Percentiles rank a stretch among this genome's conserved stretches.
These are phyloP conservation scores for Paxillus rubicundulus DNA, from an alignment of 768 basidiomycete genomes.

Conservation along the genomic window DNA sequence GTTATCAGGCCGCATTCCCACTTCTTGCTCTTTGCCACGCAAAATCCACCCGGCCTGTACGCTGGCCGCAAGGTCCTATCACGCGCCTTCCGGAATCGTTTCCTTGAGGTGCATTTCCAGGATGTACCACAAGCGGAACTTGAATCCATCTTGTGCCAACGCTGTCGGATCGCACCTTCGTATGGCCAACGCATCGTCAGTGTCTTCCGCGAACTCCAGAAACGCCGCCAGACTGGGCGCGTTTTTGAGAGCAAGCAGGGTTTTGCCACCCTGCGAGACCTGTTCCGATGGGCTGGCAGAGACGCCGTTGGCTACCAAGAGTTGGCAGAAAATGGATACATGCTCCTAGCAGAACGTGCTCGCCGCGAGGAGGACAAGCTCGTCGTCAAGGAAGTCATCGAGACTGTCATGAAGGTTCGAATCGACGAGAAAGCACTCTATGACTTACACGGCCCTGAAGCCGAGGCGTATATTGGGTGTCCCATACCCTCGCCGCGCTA, in stretches of 20 bases:
- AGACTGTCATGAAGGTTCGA: constrained; percentile 81
- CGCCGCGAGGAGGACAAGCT: constrained; percentile 81
- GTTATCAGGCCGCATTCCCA: constrained; percentile 89
- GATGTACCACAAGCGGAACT: constrained; percentile 94
- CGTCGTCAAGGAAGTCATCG: constrained; percentile 91
- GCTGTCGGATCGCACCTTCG: constrained; percentile 91
- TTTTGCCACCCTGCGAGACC: constrained; percentile 93
- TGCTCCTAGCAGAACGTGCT: constrained; percentile 92
- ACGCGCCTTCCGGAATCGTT: constrained; percentile 94
- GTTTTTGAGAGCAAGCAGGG: constrained; percentile 98
- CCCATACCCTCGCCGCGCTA: constrained; percentile 42
- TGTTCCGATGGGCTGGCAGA: constrained; percentile 95
- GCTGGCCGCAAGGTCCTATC: constrained; percentile 94
- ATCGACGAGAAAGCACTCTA: constrained; percentile 77
- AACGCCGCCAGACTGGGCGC: constrained; percentile 82
- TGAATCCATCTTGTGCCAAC: constrained; percentile 89
- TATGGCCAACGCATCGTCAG: constrained; percentile 87
- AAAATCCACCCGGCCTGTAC: constrained; percentile 95
- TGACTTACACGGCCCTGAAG: constrained; percentile 45
- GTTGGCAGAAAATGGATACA: constrained; percentile 94
- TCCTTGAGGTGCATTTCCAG: constrained; percentile 95
- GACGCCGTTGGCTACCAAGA: constrained; percentile 89
- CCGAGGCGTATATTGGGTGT: constrained; percentile 53
- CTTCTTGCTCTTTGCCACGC: constrained; percentile 98
- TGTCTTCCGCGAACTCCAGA: constrained; percentile 92